These are phyloP conservation scores for Candida wancherniae DNA, from an alignment of 805 yeast genomes.

Conservation along the genomic window DNA sequence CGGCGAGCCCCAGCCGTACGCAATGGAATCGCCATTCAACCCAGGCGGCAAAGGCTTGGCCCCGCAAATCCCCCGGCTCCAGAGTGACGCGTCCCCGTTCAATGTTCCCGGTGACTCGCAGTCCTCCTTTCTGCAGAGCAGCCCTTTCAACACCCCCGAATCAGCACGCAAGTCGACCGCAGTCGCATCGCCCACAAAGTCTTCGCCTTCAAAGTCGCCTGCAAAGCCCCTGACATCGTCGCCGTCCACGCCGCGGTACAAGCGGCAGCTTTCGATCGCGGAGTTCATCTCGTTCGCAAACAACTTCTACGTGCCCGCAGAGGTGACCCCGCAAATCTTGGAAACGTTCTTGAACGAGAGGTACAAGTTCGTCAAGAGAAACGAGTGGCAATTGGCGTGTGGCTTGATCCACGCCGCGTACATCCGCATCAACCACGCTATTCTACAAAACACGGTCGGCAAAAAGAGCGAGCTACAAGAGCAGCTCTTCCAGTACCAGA, in stretches of 20 bases:
- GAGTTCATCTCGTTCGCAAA: constrained; percentile 50
- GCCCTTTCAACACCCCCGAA: constrained; percentile 19
- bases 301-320: constrained; percentile 56
- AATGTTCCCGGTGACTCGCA: too few species aligned
- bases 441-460: constrained; percentile 44
- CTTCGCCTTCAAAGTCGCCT: background rate
- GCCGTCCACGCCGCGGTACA: constrained; percentile 11
- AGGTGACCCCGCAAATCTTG: constrained; percentile 45
- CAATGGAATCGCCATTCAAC: constrained; percentile 13
- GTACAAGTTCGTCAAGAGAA: constrained; percentile 46
- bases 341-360: constrained; percentile 48
- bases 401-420: constrained; percentile 62
- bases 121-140: background rate
- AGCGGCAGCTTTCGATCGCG: constrained; percentile 24
- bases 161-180: too few species aligned
- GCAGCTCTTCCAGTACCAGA: constrained; percentile 48
- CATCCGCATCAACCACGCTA: constrained; percentile 46
- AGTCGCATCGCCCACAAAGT: constrained; percentile 10
- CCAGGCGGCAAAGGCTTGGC: constrained; percentile 3
- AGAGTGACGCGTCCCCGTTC: constrained; percentile 13
- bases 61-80: constrained; percentile 1
- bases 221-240: constrained; percentile 2
- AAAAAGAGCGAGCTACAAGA: constrained; percentile 44
- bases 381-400: constrained; percentile 66
- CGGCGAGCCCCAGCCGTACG: constrained; percentile 1